Conservation (phyloP, 2,329 filamentous ascomycete genomes). For the Xylaria arbuscula region DNA sequence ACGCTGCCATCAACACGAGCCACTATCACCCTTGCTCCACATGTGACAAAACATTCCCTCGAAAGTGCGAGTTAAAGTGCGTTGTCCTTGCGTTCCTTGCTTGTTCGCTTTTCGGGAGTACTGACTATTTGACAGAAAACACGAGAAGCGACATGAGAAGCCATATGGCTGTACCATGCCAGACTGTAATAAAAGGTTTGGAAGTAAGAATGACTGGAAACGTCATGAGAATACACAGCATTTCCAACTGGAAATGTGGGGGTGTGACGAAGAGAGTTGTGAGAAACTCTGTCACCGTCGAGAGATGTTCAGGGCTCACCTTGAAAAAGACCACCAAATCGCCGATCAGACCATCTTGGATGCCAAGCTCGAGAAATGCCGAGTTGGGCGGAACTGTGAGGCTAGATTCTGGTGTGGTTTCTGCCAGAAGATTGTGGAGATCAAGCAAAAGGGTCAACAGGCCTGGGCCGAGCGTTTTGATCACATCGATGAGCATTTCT, state of each 20-base stretch:
- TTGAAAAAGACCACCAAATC: slow-evolving; percentile 63
- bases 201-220: slow-evolving; percentile 96
- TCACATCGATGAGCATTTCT: slow-evolving; percentile 81
- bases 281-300: slow-evolving; percentile 67
- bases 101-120: neutral
- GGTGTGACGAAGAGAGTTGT: slow-evolving; percentile 70
- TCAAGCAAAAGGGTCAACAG: slow-evolving; percentile 61
- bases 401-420: slow-evolving; percentile 89
- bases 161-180: slow-evolving; percentile 85
- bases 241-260: slow-evolving; percentile 76
- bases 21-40: slow-evolving; percentile 50
- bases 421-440: slow-evolving; percentile 68
- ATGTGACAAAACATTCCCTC: slow-evolving; percentile 61
- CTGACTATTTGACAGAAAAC: slow-evolving; percentile 70
- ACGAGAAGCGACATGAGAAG: slow-evolving; percentile 81
- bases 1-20: slow-evolving; percentile 31
- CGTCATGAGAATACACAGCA: slow-evolving; percentile 88
- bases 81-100: slow-evolving; percentile 34
- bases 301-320: slow-evolving; percentile 71
- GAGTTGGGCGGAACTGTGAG: slow-evolving; percentile 73
- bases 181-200: slow-evolving; percentile 77
- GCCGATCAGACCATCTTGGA: slow-evolving; percentile 51
- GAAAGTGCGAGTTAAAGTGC: slow-evolving; percentile 69
- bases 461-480: slow-evolving; percentile 69
- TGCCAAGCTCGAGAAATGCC: slow-evolving; percentile 62